These are phyloP conservation scores for Neurospora discreta DNA, from an alignment of 495 filamentous ascomycete genomes.

Conservation along the genomic window DNA sequence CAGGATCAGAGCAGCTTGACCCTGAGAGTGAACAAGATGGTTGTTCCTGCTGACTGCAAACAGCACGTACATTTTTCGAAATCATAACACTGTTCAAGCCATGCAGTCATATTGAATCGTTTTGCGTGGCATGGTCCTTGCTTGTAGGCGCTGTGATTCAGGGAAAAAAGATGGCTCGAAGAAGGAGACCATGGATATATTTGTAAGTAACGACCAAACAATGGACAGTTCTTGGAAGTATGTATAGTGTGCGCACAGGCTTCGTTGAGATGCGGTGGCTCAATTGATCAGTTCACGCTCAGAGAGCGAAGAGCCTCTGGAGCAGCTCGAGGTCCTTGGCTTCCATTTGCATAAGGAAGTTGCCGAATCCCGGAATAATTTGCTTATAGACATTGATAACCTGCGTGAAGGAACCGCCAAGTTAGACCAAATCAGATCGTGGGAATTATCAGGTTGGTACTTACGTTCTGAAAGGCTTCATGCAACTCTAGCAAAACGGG, in stretches of 20 bases:
- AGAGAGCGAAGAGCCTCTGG: constrained; percentile 21
- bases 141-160: background rate
- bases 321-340: constrained; percentile 43
- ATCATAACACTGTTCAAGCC: background rate
- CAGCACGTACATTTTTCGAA: background rate
- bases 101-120: background rate
- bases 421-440: background rate
- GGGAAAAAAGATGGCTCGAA: background rate
- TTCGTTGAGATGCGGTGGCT: background rate
- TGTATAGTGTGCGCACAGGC: background rate
- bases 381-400: constrained; percentile 71
- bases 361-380: constrained; percentile 75
- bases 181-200: background rate
- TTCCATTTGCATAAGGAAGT: constrained; percentile 61
- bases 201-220: background rate
- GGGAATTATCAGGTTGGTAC: constrained; percentile 1
- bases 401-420: constrained; percentile 29
- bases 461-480: constrained; percentile 36
- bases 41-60: background rate
- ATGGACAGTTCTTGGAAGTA: background rate
- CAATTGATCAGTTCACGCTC: background rate
- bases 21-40: background rate
- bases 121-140: background rate
- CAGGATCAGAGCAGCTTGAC: background rate
- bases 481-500: constrained; percentile 36